These are phyloP conservation scores for Aegilops longissima DNA, from an alignment of 176 grass and related monocot species.

Conservation along the genomic window DNA sequence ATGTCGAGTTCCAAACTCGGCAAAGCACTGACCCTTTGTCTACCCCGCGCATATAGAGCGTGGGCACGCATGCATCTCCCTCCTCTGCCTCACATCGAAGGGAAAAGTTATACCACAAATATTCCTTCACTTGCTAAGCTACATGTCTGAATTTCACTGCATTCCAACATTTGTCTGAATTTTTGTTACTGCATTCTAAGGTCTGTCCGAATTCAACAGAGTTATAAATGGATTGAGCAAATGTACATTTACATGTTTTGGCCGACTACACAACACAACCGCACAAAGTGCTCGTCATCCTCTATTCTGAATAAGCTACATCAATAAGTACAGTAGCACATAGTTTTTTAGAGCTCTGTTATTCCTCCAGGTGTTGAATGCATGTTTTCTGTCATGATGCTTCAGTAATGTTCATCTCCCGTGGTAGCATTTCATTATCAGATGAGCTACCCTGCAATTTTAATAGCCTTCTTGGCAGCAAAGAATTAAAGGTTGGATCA, in stretches of 20 bases:
- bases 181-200: too few species aligned
- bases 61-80: too few species aligned
- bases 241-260: constrained; percentile 25
- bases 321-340: constrained; percentile 1
- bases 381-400: not conserved
- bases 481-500: constrained; percentile 21
- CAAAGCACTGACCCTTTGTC: too few species aligned
- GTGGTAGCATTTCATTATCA: not conserved
- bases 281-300: not conserved
- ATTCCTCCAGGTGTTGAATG: constrained; percentile 8
- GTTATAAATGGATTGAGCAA: constrained; percentile 13
- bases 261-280: not conserved
- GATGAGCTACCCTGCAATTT: constrained; percentile 10
- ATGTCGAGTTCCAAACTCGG: too few species aligned
- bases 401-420: too few species aligned
- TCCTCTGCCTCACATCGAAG: too few species aligned
- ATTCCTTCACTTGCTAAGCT: too few species aligned
- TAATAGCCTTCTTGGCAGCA: not conserved
- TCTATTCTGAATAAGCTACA: constrained; percentile 34
- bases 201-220: constrained; percentile 15
- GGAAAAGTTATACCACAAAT: too few species aligned
- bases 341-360: too few species aligned
- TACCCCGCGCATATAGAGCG: too few species aligned
- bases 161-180: too few species aligned
- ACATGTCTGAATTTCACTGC: too few species aligned